Evolutionary conservation across 1,284 basidiomycete genomes (phyloP).

Genomic region (Cryptococcus sp.): DNA sequence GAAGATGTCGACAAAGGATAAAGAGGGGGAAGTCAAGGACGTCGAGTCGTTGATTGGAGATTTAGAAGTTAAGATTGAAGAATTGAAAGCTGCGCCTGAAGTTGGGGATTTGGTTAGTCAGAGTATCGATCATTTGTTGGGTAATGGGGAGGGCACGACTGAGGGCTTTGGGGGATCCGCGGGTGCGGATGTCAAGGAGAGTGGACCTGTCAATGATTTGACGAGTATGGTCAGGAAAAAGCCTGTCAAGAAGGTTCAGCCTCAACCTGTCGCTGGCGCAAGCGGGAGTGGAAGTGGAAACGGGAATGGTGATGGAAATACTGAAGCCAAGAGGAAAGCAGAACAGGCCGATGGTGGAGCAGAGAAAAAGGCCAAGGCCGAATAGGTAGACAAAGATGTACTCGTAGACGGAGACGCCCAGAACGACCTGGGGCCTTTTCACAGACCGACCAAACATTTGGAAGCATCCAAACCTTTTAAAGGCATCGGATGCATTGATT

Average conservation of each 20-base stretch:
- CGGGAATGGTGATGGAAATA: slow-evolving; percentile 1
- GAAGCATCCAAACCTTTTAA: too few relatives aligned
- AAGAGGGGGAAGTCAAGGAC: slow-evolving; percentile 72
- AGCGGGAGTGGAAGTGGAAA: slow-evolving; percentile 2
- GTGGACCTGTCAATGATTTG: slow-evolving; percentile 64
- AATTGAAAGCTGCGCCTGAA: slow-evolving; percentile 71
- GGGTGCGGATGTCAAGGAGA: slow-evolving; percentile 53
- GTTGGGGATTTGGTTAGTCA: slow-evolving; percentile 50
- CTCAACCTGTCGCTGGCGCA: slow-evolving; percentile 18
- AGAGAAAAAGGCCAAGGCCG: slow-evolving; percentile 13
- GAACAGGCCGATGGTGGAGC: slow-evolving; percentile 5
- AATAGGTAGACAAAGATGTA: neutral
- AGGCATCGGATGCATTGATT: slow-evolving; percentile 29
- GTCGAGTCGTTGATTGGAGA: slow-evolving; percentile 70
- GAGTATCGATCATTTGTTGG: slow-evolving; percentile 45
- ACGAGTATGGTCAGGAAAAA: slow-evolving; percentile 80
- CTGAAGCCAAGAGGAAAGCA: slow-evolving; percentile 8
- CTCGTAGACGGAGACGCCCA: too few relatives aligned
- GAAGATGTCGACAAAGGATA: slow-evolving; percentile 60
- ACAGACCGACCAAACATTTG: too few relatives aligned
- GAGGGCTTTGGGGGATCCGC: neutral
- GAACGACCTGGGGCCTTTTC: too few relatives aligned
- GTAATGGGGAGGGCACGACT: slow-evolving; percentile 14
- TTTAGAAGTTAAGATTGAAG: slow-evolving; percentile 80
- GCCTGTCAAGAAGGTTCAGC: slow-evolving; percentile 49